Evolutionary conservation across 192 early-diverging fungal genomes (phyloP), one percentile per base, ranked within the genome.

Genomic region (Thamnidium elegans): DNA sequence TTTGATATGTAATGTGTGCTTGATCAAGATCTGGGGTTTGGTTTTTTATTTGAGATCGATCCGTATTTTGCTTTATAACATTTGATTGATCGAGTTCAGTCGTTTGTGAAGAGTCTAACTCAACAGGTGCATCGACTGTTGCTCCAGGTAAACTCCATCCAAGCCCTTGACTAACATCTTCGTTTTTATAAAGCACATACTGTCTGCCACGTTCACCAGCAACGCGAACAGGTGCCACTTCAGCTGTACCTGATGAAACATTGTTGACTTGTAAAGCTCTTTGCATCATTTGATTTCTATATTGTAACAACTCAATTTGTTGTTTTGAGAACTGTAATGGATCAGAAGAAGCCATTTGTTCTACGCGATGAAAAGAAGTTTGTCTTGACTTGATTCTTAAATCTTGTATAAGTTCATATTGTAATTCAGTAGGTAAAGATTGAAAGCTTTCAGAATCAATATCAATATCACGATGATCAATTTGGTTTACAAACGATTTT

Each of bases 391-490:
- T 85, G 10, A 82, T 74, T 59, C 94, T 94, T 14, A 96, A 79
- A 36, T 93, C 93, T n/a, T 90, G 81, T 21, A 99, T 84, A 46
- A 99, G 83, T 70, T 98, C 94, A 73, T 97, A 92, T 75, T 98
- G 97, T 15, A 88, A 73, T 63, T 96, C 93, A 0, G 86, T 68
- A 5, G 94, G 86, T 19, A 98, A 78, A 0, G 81, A 68, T 50
- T 82, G 74, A 71, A 98, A 98, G 8, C 68, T 77, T 1, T 82
- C 84, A 0, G 93, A 93, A 55, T 95, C 89, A n/a, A 90, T 82
- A 66, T 94, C 84, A n/a, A 92, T 55, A 19, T 86, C 78, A 8
- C 66, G 56, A 2, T 68, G 68, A 78, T 65, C 19, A 26, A 58
- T 31, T 74, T 81, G 47, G 52, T 63, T 13, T 55, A 53, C 58